Conservation (phyloP, 257 asterid species). For the Orobanche coerulescens region DNA sequence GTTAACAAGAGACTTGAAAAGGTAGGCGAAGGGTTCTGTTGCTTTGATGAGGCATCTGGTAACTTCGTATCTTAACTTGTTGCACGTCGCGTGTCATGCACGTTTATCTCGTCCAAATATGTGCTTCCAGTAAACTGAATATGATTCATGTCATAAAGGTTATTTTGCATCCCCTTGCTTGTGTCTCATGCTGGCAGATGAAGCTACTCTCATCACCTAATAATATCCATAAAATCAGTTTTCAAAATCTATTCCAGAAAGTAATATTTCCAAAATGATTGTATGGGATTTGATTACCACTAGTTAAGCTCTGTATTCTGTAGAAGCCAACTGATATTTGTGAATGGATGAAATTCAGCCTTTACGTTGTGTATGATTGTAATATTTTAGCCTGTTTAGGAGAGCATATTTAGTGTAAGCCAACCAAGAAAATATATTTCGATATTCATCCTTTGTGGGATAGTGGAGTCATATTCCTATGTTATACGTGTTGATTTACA, state of each 20-base stretch:
- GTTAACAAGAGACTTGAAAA: constrained; percentile 87
- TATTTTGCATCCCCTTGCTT: constrained; percentile 15
- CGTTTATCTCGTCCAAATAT: background rate
- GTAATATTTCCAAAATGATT: too few species aligned
- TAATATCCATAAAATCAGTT: background rate
- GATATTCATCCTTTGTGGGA: too few species aligned
- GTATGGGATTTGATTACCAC: too few species aligned
- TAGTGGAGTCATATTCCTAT: too few species aligned
- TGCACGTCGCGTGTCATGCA: background rate
- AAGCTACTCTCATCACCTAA: background rate
- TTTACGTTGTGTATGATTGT: too few species aligned
- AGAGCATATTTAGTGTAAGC: too few species aligned
- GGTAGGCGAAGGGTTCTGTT: constrained; percentile 39
- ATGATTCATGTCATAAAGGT: background rate
- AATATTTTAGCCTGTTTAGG: too few species aligned
- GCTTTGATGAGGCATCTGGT: background rate
- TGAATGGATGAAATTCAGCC: too few species aligned
- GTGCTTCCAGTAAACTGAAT: constrained; percentile 9
- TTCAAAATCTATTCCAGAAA: background rate
- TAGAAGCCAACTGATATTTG: too few species aligned
- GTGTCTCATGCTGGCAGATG: constrained; percentile 3
- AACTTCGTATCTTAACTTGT: background rate
- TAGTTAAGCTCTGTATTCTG: too few species aligned
- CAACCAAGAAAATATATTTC: too few species aligned
- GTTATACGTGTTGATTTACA: too few species aligned